phyloP scores from a whole-genome alignment of 2,329 filamentous ascomycete species.

The Neonectria faginata region DNA sequence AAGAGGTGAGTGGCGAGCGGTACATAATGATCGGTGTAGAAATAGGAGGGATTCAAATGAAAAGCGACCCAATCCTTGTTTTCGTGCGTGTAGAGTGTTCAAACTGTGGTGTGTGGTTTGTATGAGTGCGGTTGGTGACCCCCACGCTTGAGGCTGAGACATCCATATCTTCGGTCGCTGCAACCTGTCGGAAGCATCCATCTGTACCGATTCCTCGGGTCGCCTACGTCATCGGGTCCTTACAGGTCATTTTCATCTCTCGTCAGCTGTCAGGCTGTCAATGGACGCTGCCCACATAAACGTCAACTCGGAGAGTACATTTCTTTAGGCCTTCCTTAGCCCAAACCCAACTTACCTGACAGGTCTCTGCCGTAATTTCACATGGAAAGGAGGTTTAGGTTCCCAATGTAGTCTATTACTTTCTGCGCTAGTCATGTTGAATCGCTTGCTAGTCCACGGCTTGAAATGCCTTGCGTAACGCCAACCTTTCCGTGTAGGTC shows the following conservation, averaged over 20 bases:
- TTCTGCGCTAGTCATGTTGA: constrained; percentile 32
- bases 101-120: neutral
- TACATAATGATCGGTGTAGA: constrained; percentile 6
- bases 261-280: neutral
- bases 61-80: neutral
- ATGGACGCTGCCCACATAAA: too few species aligned
- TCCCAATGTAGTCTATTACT: constrained; percentile 33
- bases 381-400: neutral
- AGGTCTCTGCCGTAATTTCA: neutral
- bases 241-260: neutral
- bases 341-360: neutral
- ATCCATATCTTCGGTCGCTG: neutral
- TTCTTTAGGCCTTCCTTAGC: neutral
- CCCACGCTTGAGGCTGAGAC: constrained; percentile 31
- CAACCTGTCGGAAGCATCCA: constrained; percentile 5
- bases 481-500: constrained; percentile 35
- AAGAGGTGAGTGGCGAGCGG: constrained; percentile 54
- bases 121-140: neutral
- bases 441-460: constrained; percentile 34
- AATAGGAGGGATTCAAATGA: neutral
- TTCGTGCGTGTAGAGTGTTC: neutral
- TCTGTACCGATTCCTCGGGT: constrained; percentile 18
- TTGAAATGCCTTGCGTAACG: constrained; percentile 33
- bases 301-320: neutral
- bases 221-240: constrained; percentile 16